phyloP scores from a whole-genome alignment of 1,284 basidiomycete genomes.

The Somion occarium region DNA sequence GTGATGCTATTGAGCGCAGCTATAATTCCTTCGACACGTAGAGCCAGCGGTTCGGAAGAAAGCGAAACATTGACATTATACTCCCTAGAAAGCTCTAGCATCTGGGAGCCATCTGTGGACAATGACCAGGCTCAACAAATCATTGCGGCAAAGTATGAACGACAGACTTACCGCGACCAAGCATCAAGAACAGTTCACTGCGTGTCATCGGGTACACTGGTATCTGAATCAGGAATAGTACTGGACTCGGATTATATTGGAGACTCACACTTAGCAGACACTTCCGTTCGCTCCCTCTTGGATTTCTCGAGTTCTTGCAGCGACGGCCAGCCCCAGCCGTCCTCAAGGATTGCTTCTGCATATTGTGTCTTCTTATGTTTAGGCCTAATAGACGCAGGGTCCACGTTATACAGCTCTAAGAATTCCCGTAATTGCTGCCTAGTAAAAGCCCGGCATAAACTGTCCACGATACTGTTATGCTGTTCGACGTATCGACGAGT shows the following conservation, averaged over 20 bases:
- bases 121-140: constrained; percentile 5
- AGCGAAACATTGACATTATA: constrained; percentile 61
- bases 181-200: constrained; percentile 61
- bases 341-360: constrained; percentile 57
- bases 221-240: neutral
- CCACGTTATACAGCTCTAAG: constrained; percentile 40
- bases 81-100: constrained; percentile 51
- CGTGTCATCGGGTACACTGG: constrained; percentile 54
- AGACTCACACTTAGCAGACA: constrained; percentile 43
- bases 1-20: constrained; percentile 40
- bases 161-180: constrained; percentile 58
- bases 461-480: constrained; percentile 46
- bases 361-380: constrained; percentile 40
- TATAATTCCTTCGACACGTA: constrained; percentile 55
- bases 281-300: constrained; percentile 48
- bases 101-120: constrained; percentile 54
- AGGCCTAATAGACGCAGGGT: constrained; percentile 25
- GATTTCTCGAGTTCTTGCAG: constrained; percentile 46
- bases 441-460: constrained; percentile 60
- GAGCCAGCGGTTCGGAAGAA: constrained; percentile 46
- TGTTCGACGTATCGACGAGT: constrained; percentile 45
- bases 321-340: constrained; percentile 64
- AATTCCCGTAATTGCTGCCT: constrained; percentile 55
- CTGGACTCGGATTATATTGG: neutral
- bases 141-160: constrained; percentile 7